Evolutionary conservation across 169 alveolate species (phyloP), one percentile per base, ranked within the genome.

Genomic region (Amoebophrya sp.): DNA sequence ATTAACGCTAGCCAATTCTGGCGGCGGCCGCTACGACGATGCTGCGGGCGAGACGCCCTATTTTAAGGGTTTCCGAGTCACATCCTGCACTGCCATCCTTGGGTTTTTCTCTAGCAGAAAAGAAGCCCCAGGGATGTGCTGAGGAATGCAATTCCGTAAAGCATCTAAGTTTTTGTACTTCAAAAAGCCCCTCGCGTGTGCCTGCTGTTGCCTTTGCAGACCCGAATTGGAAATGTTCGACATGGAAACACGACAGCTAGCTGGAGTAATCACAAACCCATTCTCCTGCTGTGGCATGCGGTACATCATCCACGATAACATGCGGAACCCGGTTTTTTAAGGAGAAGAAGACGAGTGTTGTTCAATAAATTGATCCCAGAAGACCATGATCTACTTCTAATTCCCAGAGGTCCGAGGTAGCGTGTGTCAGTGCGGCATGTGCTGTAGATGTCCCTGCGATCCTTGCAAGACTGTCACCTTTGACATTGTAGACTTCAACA

Each of bases 101-200:
- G n/a, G n/a, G n/a, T n/a, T n/a, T n/a, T n/a, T n/a, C n/a, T n/a
- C n/a, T n/a, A n/a, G n/a, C n/a, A n/a, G n/a, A n/a, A n/a, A n/a
- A n/a, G n/a, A n/a, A n/a, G n/a, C n/a, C n/a, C n/a, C n/a, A n/a
- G n/a, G n/a, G n/a, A n/a, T n/a, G n/a, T n/a, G n/a, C n/a, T n/a
- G n/a, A n/a, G n/a, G n/a, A n/a, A n/a, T n/a, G n/a, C n/a, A n/a
- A n/a, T n/a, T n/a, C n/a, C n/a, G n/a, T n/a, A n/a, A n/a, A n/a
- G n/a, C n/a, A n/a, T n/a, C n/a, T n/a, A n/a, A n/a, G n/a, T 65
- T 26, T 36, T 26, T 65, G 36, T 65, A 65, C 83, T 65, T 65
- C 83, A 65, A 65, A 26, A 65, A 65, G 83, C 83, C 83, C 39
- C 18, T 36, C 36, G 83, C 83, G 83, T 65, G 83, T 36, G 83